phyloP scores from a whole-genome alignment of 345 rosid genomes.

The Eucalyptus urophylla region DNA sequence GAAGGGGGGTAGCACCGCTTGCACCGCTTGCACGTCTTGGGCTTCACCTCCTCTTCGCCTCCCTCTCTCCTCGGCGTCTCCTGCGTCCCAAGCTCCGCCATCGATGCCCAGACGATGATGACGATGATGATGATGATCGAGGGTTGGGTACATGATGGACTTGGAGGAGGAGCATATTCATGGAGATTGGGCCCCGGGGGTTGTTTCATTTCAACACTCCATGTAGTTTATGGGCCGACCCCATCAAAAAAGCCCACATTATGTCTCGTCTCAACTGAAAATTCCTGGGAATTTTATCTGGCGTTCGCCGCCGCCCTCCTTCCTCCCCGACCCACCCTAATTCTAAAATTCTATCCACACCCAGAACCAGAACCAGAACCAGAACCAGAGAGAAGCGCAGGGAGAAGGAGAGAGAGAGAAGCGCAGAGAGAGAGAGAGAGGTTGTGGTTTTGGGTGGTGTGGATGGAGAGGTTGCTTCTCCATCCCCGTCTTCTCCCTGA shows the following conservation, averaged over 20 bases:
- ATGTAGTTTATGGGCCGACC: background rate
- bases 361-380: background rate
- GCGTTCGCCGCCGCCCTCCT: background rate
- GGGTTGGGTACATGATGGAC: background rate
- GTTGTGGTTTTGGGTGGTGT: background rate
- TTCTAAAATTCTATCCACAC: background rate
- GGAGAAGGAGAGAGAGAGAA: background rate
- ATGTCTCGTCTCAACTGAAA: background rate
- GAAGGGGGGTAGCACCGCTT: conserved; percentile 32
- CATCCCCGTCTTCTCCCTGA: background rate
- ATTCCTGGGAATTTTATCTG: background rate
- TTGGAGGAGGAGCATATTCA: background rate
- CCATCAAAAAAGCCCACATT: background rate
- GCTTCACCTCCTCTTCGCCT: conserved; percentile 2
- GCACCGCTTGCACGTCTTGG: conserved; percentile 69
- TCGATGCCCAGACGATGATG: background rate
- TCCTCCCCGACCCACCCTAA: background rate
- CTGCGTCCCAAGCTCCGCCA: background rate
- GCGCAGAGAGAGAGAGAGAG: background rate
- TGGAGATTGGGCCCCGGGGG: background rate
- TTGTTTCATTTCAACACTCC: background rate
- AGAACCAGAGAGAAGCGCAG: background rate
- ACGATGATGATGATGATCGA: background rate
- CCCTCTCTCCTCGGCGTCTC: background rate
- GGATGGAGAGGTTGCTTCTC: conserved; percentile 19